Percentiles rank a stretch among this genome's conserved stretches.
Evolutionary conservation across 2,329 filamentous ascomycete species (phyloP).

Genomic region (Tolypocladium endophyticum): DNA sequence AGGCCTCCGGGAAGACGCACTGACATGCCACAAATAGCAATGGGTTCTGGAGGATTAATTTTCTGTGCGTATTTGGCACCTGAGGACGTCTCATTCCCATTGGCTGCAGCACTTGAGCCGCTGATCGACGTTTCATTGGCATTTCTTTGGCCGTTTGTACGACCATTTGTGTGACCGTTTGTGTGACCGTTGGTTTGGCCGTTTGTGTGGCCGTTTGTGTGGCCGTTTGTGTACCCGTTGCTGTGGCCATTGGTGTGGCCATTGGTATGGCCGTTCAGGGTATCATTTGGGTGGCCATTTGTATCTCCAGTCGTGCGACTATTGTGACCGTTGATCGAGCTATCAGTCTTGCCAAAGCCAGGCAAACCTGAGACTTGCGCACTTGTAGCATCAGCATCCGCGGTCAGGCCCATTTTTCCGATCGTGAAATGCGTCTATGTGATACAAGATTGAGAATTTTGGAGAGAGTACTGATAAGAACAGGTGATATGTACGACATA

Average conservation of each 20-base stretch:
- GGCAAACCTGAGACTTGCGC: neutral
- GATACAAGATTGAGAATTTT: neutral
- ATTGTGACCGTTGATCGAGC: neutral
- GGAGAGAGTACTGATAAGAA: neutral
- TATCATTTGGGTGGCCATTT: neutral
- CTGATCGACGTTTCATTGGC: neutral
- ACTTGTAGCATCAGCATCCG: neutral
- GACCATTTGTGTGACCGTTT: neutral
- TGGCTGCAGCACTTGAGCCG: neutral
- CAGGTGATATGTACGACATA: neutral
- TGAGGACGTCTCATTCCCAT: neutral
- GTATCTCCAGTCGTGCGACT: neutral
- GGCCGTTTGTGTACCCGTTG: neutral
- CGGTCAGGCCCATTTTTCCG: neutral
- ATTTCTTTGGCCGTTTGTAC: neutral
- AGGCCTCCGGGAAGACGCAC: neutral
- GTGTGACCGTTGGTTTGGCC: neutral
- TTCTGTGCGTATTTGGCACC: neutral
- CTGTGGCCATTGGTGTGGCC: too few relatives aligned
- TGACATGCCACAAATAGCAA: neutral
- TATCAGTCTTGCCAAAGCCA: neutral
- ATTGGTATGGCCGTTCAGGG: too few relatives aligned
- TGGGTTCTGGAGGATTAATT: neutral
- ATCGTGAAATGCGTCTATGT: neutral
- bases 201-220: neutral